phyloP scores from a whole-genome alignment of 352 stramenopile species.

The Elongisporangium senticosum region DNA sequence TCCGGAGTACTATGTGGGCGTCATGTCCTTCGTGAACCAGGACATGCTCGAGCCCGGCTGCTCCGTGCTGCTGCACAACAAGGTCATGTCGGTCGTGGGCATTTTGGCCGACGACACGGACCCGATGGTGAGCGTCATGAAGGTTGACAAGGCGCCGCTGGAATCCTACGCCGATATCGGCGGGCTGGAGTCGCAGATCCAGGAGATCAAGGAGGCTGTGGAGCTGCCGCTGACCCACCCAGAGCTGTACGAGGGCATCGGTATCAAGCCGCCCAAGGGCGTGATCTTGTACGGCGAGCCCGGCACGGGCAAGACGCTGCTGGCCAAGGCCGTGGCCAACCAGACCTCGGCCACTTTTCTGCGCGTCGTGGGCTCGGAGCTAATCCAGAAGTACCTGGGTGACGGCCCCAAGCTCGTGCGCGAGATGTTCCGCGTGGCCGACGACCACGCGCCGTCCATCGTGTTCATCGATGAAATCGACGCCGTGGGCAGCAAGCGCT shows the following conservation, averaged over 20 bases:
- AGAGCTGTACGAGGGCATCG: slow-evolving; percentile 99
- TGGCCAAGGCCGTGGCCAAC: slow-evolving; percentile 99
- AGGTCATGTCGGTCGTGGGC: slow-evolving; percentile 99
- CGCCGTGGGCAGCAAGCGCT: slow-evolving; percentile 98
- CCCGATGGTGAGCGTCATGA: slow-evolving; percentile 99
- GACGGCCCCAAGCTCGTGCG: slow-evolving; percentile 99
- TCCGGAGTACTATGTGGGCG: slow-evolving; percentile 99
- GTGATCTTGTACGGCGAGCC: slow-evolving; percentile 99
- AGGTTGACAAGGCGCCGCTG: slow-evolving; percentile 98
- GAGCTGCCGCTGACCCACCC: slow-evolving; percentile 98
- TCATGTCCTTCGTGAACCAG: slow-evolving; percentile 99
- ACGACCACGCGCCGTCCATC: slow-evolving; percentile 98
- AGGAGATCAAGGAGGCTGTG: slow-evolving; percentile 94
- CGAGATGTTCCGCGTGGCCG: slow-evolving; percentile 98
- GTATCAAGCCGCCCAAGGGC: slow-evolving; percentile 97
- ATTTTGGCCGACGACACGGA: slow-evolving; percentile 99
- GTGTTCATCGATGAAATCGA: slow-evolving; percentile 99
- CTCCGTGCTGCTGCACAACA: slow-evolving; percentile 99
- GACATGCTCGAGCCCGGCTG: slow-evolving; percentile 98
- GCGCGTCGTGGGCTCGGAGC: slow-evolving; percentile 97
- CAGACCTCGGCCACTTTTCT: slow-evolving; percentile 99
- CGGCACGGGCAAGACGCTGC: slow-evolving; percentile 99
- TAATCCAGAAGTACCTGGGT: slow-evolving; percentile 99
- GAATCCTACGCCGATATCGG: slow-evolving; percentile 99
- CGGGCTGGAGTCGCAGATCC: slow-evolving; percentile 97